Percentiles rank a stretch among this genome's conserved stretches.
These are phyloP conservation scores for Talaromyces sp. DNA, from an alignment of 2,329 filamentous ascomycete genomes.

Conservation along the genomic window DNA sequence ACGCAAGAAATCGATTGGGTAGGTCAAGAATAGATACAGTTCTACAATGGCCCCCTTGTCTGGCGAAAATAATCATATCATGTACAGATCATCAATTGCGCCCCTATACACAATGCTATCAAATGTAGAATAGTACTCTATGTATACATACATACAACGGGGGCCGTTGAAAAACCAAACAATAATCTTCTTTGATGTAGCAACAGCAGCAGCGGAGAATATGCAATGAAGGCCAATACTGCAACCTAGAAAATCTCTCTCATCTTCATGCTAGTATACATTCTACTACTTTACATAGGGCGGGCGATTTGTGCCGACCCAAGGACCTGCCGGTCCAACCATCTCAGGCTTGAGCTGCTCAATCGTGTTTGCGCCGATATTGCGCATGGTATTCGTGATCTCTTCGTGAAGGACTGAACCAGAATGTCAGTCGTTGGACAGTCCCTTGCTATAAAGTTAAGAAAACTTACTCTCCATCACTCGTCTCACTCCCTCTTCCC, in stretches of 20 bases:
- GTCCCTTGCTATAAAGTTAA: no score
- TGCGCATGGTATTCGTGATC: constrained; percentile 1
- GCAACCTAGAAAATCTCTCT: neutral
- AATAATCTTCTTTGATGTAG: neutral
- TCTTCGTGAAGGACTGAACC: neutral
- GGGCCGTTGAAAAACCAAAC: neutral
- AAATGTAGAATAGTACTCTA: neutral
- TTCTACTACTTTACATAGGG: neutral
- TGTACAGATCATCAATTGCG: neutral
- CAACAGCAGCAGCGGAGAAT: neutral
- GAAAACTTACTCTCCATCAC: neutral
- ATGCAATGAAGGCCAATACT: neutral
- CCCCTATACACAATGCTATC: neutral
- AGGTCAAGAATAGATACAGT: no score
- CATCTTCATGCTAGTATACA: neutral
- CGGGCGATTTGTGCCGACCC: neutral
- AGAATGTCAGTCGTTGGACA: neutral
- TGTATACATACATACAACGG: neutral
- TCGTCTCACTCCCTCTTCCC: neutral
- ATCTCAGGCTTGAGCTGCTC: constrained; percentile 3
- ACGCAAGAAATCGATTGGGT: no score
- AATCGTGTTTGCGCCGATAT: neutral
- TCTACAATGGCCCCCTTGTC: no score
- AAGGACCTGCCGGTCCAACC: neutral
- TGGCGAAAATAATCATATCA: no score